Percentiles rank a stretch among this genome's conserved stretches.
phyloP scores from a whole-genome alignment of 306 rosid genomes.

The Oxytropis ochrocephala region DNA sequence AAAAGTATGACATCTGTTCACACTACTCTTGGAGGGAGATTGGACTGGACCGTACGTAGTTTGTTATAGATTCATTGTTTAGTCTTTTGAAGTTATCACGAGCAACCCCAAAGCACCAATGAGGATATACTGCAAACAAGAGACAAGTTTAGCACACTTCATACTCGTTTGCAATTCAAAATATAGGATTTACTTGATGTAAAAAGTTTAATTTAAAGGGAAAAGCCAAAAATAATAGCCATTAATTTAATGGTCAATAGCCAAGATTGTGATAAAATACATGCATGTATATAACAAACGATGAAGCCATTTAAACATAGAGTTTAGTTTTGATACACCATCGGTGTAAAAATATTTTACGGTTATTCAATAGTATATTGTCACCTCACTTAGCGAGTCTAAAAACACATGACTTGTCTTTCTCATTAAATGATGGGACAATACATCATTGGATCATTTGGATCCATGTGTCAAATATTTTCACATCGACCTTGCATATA shows the following conservation, averaged over 20 bases:
- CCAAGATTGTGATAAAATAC: neutral
- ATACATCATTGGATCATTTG: too few relatives aligned
- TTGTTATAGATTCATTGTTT: conserved; percentile 13
- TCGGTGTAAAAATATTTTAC: too few relatives aligned
- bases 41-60: conserved; percentile 4
- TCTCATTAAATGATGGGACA: too few relatives aligned
- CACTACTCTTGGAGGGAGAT: neutral
- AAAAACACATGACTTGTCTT: too few relatives aligned
- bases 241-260: neutral
- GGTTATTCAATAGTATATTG: too few relatives aligned
- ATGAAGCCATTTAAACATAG: neutral
- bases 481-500: too few relatives aligned
- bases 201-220: neutral
- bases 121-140: conserved; percentile 70
- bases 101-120: conserved; percentile 90
- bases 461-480: too few relatives aligned
- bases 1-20: conserved; percentile 10
- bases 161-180: conserved; percentile 3
- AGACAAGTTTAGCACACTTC: conserved; percentile 16
- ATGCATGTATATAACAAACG: neutral
- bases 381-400: too few relatives aligned
- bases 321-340: too few relatives aligned
- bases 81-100: conserved; percentile 85
- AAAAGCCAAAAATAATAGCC: neutral
- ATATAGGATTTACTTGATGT: neutral